Conservation (phyloP, 1,284 basidiomycete species). For the Leccinum griseonigrum region DNA sequence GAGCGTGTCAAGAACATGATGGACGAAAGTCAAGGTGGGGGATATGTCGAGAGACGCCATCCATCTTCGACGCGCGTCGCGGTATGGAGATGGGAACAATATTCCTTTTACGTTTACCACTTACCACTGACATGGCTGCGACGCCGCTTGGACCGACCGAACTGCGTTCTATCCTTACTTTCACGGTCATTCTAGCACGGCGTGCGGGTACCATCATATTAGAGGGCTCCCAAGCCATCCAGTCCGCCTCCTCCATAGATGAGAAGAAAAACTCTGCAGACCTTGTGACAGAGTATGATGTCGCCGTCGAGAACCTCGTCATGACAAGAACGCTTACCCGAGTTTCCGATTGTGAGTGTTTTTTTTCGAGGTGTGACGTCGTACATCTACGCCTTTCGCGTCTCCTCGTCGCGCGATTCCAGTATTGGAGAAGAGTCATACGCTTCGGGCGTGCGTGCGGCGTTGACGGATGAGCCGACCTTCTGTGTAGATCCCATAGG, state of each 20-base stretch:
- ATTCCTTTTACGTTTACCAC: constrained; percentile 27
- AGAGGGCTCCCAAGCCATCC: not conserved
- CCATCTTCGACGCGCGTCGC: constrained; percentile 31
- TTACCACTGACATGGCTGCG: not conserved
- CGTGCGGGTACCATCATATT: not conserved
- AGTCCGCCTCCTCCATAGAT: not conserved
- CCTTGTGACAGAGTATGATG: constrained; percentile 93
- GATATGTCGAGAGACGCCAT: constrained; percentile 5
- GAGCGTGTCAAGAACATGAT: constrained; percentile 91
- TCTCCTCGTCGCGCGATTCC: not conserved
- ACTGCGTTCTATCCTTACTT: constrained; percentile 58
- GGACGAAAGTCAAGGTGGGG: constrained; percentile 5
- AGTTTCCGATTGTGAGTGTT: constrained; percentile 75
- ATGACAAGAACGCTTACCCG: constrained; percentile 65
- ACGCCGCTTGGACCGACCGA: constrained; percentile 15
- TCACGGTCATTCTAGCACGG: not conserved
- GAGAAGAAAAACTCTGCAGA: not conserved
- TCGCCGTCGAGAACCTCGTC: constrained; percentile 86
- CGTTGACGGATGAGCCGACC: constrained; percentile 61
- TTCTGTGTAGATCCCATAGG: constrained; percentile 91
- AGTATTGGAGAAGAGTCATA: constrained; percentile 94
- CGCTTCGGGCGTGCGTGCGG: constrained; percentile 68
- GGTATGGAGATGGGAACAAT: constrained; percentile 26
- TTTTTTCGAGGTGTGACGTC: constrained; percentile 1
- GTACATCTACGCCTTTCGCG: not conserved